Base-by-base conservation (phyloP, 2,329 filamentous ascomycete species). In the Diplodia corticola region DNA sequence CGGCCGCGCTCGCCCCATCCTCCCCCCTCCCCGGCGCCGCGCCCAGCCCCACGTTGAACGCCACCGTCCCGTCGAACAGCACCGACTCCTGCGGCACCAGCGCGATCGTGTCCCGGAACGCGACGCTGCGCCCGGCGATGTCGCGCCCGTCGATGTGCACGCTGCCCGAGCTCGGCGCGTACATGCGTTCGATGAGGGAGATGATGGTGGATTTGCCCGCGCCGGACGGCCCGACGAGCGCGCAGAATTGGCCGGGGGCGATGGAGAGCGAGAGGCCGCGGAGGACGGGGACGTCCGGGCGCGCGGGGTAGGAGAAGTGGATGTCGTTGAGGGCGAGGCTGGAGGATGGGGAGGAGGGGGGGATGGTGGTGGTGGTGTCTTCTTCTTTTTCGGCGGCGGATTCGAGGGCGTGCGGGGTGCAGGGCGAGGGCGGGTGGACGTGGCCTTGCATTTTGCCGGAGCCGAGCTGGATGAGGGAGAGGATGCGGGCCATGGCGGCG, bases 201-300 rank as follows among this genome's bases (percentile, higher is more conserved):
- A 90, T 82, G 53, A 88, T 86, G 26, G 88, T 90, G 0, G 86
- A 89, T 72, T 91, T 91, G 0, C 88, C 88, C 1, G 87, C 85
- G 2, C 88, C 88, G 0, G 86, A 88, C 4, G 87, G 86, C 0
- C 88, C 88, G 2, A 90, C 87, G 12, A 91, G 79, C 2, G 86
- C 88, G 69, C 82, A 83, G 71, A 90, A 89, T 63, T 88, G 82
- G 1, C 86, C 86, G 0, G 86, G 80, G 30, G 81, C 76, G 55
- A 90, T 84, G 1, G 80, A 81, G 44, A 91, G 79, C 15, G 80
- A 84, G 17, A 90, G 77, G 2, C 80, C 82, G 22, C 82, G 77
- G 2, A 92, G 78, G 15, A 90, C 85, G 35, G 81, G 78, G 17
- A 83, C 79, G 49, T 88, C 82, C 0, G 86, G 85, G 0, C 88